These are phyloP conservation scores for Dacryopinax spathularia DNA, from an alignment of 768 basidiomycete species.

Conservation along the genomic window DNA sequence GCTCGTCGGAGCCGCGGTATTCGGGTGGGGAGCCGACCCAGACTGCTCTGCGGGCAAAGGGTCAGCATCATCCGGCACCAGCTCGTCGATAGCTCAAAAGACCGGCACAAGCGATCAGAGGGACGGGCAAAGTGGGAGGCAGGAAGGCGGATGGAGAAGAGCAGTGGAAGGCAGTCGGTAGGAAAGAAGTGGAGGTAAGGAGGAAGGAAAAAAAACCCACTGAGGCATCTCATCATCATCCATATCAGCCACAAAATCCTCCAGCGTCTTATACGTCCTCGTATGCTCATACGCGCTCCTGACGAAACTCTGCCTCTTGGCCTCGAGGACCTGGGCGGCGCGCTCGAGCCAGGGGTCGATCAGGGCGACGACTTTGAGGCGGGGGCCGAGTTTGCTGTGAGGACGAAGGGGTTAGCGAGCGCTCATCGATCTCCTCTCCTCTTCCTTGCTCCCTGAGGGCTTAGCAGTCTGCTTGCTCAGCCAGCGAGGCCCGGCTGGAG, in stretches of 20 bases:
- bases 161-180: no score
- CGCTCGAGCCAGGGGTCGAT: conserved; percentile 83
- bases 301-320: conserved; percentile 89
- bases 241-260: conserved; percentile 62
- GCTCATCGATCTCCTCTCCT: background rate
- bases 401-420: background rate
- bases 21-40: conserved; percentile 87
- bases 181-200: background rate
- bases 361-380: conserved; percentile 88
- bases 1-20: conserved; percentile 66
- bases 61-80: no score
- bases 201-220: conserved; percentile 16
- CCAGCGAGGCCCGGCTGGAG: no score
- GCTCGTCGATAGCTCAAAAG: no score
- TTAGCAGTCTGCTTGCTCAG: no score
- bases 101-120: no score
- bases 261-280: conserved; percentile 66
- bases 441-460: background rate
- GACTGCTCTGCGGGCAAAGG: conserved; percentile 43
- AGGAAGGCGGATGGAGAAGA: no score
- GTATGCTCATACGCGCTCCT: conserved; percentile 85
- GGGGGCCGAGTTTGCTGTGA: conserved; percentile 79
- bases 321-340: conserved; percentile 55
- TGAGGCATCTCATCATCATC: conserved; percentile 45
- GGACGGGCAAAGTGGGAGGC: no score